phyloP scores from a whole-genome alignment of 164 flowering plant species.

The Kalanchoe fedtschenkoi region DNA sequence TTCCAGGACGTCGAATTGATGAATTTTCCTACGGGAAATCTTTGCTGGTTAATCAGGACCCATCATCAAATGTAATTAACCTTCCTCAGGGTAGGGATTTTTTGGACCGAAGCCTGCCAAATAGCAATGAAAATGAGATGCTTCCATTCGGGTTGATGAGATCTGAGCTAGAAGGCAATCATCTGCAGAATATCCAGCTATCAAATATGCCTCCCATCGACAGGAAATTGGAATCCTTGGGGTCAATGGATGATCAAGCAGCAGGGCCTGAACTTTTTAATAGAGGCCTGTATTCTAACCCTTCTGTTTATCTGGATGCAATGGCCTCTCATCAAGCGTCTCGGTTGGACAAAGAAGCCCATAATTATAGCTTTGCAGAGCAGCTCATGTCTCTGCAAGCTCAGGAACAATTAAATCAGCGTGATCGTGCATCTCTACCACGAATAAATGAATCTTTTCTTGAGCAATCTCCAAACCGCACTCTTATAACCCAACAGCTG shows the following conservation, averaged over 20 bases:
- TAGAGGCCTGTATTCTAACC: constrained; percentile 23
- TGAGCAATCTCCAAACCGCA: constrained; percentile 35
- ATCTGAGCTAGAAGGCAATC: constrained; percentile 67
- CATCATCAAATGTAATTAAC: constrained; percentile 13
- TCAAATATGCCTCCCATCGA: constrained; percentile 26
- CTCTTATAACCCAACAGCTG: constrained; percentile 31
- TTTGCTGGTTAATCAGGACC: constrained; percentile 21
- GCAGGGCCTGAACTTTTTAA: constrained; percentile 27
- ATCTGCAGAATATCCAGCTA: constrained; percentile 27
- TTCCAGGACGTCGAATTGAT: constrained; percentile 34
- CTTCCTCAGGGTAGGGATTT: constrained; percentile 25
- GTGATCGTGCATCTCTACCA: constrained; percentile 22
- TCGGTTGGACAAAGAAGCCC: constrained; percentile 34
- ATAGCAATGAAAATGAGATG: constrained; percentile 34
- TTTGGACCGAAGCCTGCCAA: constrained; percentile 17
- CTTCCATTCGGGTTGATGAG: constrained; percentile 71
- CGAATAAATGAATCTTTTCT: constrained; percentile 29
- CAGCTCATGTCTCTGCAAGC: constrained; percentile 38
- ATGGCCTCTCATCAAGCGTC: constrained; percentile 28
- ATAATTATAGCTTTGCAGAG: constrained; percentile 35
- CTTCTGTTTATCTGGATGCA: constrained; percentile 28
- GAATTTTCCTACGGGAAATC: constrained; percentile 23
- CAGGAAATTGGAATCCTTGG: constrained; percentile 28
- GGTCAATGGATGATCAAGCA: constrained; percentile 27
- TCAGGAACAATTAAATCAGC: constrained; percentile 49